Evolutionary conservation across 1,284 basidiomycete species (phyloP), one percentile per base, ranked within the genome.

Genomic region (Malassezia nana): DNA sequence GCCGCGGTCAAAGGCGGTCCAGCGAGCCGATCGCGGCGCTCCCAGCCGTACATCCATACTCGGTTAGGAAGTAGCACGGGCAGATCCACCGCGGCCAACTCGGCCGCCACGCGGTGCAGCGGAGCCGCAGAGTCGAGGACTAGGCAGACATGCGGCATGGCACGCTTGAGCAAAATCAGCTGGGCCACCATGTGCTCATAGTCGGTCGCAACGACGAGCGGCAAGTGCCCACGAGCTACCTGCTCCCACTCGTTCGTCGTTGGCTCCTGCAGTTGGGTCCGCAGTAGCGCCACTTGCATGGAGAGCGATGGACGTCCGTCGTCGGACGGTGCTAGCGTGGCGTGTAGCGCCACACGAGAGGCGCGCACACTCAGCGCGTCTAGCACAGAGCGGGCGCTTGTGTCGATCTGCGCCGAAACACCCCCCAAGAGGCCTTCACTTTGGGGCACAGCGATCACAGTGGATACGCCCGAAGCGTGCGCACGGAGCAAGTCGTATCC

Each of bases 181-280:
- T 82, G 80, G 0, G 83, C 83, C 77, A 89, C 87, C 56, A 82
- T 77, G 65, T 89, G 85, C 0, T 84, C 84, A 59, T 78, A 83
- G 59, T 83, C 75, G 1, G 84, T 83, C 9, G 82, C 78, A 10
- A 89, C 77, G 1, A 90, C 82, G 39, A 86, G 69, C 1, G 86
- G 83, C 74, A 82, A 56, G 72, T 79, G 56, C 72, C 83, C 81
- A 74, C 69, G 15, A 0, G 58, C 39, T 4, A 63, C 66, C 1
- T 64, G 59, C 7, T 47, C 56, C 53, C 59, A 60, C 80, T 79
- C 70, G 78, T 80, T 15, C 78, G 78, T 60, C 77, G 0, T 7
- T 81, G 73, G 13, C 0, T 39, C 9, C 9, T 40, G 73, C 6
- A 92, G 76, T 44, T 86, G 75, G 10, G 77, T 77, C 10, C 88